These are phyloP conservation scores for Lentinula sp. DNA, from an alignment of 768 basidiomycete species.

Conservation along the genomic window DNA sequence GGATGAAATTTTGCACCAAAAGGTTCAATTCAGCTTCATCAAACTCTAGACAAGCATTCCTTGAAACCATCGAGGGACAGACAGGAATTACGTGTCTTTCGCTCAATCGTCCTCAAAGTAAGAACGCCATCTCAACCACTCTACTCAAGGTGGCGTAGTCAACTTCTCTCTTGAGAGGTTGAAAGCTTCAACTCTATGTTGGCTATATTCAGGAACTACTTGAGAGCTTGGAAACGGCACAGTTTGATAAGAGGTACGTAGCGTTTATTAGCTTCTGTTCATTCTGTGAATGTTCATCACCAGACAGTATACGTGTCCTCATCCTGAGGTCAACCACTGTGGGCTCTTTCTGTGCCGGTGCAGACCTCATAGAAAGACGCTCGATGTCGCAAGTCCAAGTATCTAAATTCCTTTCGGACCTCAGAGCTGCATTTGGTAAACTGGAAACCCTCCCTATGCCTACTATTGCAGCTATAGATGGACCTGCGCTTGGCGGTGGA, in stretches of 20 bases:
- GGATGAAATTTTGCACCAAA: not conserved
- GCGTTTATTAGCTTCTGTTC: not conserved
- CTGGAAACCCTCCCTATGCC: conserved; percentile 85
- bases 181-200: conserved; percentile 7
- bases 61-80: conserved; percentile 46
- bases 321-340: conserved; percentile 74
- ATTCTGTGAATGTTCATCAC: not conserved
- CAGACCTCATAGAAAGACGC: conserved; percentile 82
- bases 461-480: conserved; percentile 89
- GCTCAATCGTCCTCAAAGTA: conserved; percentile 77
- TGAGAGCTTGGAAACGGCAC: conserved; percentile 59
- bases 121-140: conserved; percentile 79
- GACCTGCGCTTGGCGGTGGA: conserved; percentile 91
- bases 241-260: conserved; percentile 53
- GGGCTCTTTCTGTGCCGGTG: conserved; percentile 89
- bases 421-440: conserved; percentile 63
- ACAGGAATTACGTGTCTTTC: conserved; percentile 68
- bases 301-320: conserved; percentile 62
- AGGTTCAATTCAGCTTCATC: not conserved
- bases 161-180: not conserved
- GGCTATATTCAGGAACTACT: conserved; percentile 52
- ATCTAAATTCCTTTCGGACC: conserved; percentile 66
- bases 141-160: conserved; percentile 52
- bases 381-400: conserved; percentile 75
- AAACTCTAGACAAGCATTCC: conserved; percentile 28